Conservation (phyloP, 441 rosid species). For the Capsella rubella region DNA sequence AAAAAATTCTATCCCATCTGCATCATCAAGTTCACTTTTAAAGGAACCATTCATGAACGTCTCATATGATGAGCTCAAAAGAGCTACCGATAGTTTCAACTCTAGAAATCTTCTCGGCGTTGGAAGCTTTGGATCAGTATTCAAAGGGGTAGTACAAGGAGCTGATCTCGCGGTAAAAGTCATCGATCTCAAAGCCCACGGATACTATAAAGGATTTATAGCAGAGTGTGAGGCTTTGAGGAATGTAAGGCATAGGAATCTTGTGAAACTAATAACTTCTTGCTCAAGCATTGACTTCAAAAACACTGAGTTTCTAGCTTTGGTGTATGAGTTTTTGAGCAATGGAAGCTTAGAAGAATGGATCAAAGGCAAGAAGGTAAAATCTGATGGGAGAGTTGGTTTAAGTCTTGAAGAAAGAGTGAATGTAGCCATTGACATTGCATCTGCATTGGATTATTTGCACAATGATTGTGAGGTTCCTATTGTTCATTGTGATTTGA, state of each 20-base stretch:
- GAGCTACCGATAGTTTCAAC: conserved; percentile 49
- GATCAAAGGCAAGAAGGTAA: conserved; percentile 48
- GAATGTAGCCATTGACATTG: conserved; percentile 54
- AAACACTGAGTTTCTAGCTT: conserved; percentile 56
- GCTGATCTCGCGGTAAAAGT: conserved; percentile 50
- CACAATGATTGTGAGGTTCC: conserved; percentile 57
- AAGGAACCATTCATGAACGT: conserved; percentile 45
- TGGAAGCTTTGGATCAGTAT: conserved; percentile 66
- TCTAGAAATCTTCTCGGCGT: conserved; percentile 51
- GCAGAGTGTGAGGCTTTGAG: conserved; percentile 63
- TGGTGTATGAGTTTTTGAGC: conserved; percentile 55
- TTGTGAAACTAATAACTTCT: conserved; percentile 61
- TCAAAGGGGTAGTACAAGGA: conserved; percentile 47
- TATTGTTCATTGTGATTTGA: conserved; percentile 62
- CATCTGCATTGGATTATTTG: conserved; percentile 60
- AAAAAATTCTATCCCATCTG: conserved; percentile 9
- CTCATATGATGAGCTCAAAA: conserved; percentile 53
- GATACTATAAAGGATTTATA: conserved; percentile 55
- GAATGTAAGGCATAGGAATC: conserved; percentile 59
- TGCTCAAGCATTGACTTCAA: conserved; percentile 59
- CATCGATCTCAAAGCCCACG: conserved; percentile 41
- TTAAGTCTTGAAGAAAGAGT: conserved; percentile 53
- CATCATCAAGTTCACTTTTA: conserved; percentile 26
- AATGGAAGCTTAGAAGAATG: conserved; percentile 64
- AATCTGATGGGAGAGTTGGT: conserved; percentile 44